These are phyloP conservation scores for Aspergillus indologenus DNA, from an alignment of 495 filamentous ascomycete genomes.

Conservation along the genomic window DNA sequence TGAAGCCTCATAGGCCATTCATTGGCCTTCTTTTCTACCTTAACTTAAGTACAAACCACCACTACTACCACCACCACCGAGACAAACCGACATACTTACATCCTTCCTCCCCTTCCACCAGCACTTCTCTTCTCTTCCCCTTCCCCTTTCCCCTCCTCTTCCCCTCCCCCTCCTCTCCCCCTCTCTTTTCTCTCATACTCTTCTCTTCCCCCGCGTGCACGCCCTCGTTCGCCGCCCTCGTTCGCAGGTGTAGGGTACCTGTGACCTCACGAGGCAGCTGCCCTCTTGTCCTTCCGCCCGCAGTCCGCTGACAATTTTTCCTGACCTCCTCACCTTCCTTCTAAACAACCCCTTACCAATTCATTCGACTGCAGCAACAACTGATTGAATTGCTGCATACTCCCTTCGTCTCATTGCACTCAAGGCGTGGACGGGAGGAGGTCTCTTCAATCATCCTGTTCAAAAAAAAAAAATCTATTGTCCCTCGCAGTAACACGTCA, in stretches of 20 bases:
- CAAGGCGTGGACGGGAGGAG: neutral
- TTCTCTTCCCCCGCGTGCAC: slow-evolving; percentile 18
- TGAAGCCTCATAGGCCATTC: neutral
- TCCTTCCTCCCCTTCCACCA: neutral
- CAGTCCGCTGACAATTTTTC: slow-evolving; percentile 21
- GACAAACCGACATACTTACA: neutral
- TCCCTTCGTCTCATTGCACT: neutral
- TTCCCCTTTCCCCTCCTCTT: neutral
- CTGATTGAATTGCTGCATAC: slow-evolving; percentile 9
- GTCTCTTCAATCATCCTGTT: neutral
- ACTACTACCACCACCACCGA: neutral
- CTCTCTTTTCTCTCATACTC: neutral
- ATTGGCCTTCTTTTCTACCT: neutral
- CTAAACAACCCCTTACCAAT: neutral
- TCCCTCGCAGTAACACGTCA: slow-evolving; percentile 15
- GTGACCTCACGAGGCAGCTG: slow-evolving; percentile 41
- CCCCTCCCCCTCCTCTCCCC: neutral
- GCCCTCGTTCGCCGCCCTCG: no score
- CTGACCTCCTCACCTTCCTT: neutral
- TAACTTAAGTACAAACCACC: neutral
- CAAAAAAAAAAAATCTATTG: neutral
- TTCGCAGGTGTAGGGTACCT: slow-evolving; percentile 35
- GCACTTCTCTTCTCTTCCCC: neutral
- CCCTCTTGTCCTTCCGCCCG: slow-evolving; percentile 24
- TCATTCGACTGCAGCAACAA: slow-evolving; percentile 2